These are phyloP conservation scores for Zychaea mexicana DNA, from an alignment of 371 early-diverging fungal species.

Conservation along the genomic window DNA sequence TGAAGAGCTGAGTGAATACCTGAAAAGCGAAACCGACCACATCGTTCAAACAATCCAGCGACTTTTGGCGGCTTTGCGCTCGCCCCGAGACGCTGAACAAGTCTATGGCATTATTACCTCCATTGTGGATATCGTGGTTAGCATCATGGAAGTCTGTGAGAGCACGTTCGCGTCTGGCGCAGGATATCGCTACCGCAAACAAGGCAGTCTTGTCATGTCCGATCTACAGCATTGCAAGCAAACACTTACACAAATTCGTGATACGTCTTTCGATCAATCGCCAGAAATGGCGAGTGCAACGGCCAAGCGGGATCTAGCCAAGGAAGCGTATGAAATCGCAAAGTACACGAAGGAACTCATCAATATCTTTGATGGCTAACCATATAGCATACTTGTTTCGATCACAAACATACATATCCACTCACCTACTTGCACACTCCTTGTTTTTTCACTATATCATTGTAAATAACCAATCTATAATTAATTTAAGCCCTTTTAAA, in stretches of 20 bases:
- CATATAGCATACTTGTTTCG: too few relatives aligned
- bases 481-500: not conserved
- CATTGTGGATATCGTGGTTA: conserved; percentile 61
- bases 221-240: conserved; percentile 72
- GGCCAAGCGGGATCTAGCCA: conserved; percentile 85
- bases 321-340: conserved; percentile 90
- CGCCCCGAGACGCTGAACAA: conserved; percentile 64
- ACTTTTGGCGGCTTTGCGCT: conserved; percentile 73
- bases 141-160: conserved; percentile 46
- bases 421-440: not conserved
- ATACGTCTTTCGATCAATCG: conserved; percentile 34
- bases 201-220: conserved; percentile 60
- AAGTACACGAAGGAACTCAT: conserved; percentile 81
- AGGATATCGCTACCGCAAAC: conserved; percentile 39
- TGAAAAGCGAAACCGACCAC: conserved; percentile 84
- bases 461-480: conserved; percentile 1
- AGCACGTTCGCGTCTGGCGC: conserved; percentile 43
- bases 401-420: too few relatives aligned
- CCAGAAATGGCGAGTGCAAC: conserved; percentile 58
- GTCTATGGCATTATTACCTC: conserved; percentile 69
- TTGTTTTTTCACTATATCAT: not conserved
- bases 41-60: conserved; percentile 89
- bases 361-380: conserved; percentile 41
- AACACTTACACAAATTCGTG: conserved; percentile 71
- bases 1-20: conserved; percentile 51